Evolutionary conservation across 495 filamentous ascomycete genomes (phyloP), one percentile per base, ranked within the genome.

Genomic region (Evernia prunastri): DNA sequence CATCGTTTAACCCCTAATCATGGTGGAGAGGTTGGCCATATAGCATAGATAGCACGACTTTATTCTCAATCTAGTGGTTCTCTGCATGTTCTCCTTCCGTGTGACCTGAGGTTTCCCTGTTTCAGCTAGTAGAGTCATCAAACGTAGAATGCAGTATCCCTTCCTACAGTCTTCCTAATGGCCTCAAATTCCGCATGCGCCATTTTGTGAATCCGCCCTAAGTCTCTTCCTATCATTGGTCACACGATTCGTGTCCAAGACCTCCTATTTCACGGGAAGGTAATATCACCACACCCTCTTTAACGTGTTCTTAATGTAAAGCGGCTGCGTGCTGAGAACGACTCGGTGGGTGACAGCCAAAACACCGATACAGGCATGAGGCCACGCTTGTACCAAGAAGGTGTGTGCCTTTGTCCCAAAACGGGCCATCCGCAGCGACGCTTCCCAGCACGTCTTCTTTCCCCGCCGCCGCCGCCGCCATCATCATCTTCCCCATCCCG

Each of bases 41-140:
- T 63, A n/a, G 3, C 37, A 63, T 63, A 57, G 40, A 57, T 63
- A 63, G 43, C 56, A 56, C 53, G 51, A 53, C 51, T 63, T 56
- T 40, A 36, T 63, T n/a, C 27, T 56, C 51, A 57, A 63, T 63
- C 39, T 63, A 63, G 56, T 42, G 20, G 53, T 56, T 15, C 47
- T 17, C 47, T 29, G 27, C 51, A 45, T 35, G 27, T 27, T 11
- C 27, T 35, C 17, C 20, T 20, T 29, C 23, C 6, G 29, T 17
- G 15, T 33, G 51, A 33, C 51, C 4, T 17, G 15, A 20, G 17
- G 3, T 54, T 31, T 54, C 27, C 29, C 17, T 33, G 15, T 17
- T 33, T 54, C 29, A 18, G 17, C 27, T 15, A 4, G 27, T 12
- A 31, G 8, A 29, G 27, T 8, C 25, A 29, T 54, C 51, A 9